phyloP scores from a whole-genome alignment of 345 rosid genomes.

The Corchorus olitorius region DNA sequence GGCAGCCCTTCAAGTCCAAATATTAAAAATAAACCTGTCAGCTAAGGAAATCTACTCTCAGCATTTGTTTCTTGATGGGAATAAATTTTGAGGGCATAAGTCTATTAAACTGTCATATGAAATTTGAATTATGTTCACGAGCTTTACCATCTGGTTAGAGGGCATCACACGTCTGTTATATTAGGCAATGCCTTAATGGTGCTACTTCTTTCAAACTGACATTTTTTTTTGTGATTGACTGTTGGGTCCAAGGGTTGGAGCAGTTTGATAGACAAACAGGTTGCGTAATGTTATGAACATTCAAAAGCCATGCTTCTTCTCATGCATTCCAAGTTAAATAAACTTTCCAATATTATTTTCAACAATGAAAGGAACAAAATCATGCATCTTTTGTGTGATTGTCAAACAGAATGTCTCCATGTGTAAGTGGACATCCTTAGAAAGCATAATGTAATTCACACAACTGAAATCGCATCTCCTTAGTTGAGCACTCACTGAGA shows the following conservation, averaged over 20 bases:
- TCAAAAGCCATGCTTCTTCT: constrained; percentile 1
- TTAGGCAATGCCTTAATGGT: neutral
- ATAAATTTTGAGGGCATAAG: no score
- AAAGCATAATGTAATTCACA: neutral
- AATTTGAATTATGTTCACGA: no score
- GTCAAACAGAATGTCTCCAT: neutral
- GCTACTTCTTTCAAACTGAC: neutral
- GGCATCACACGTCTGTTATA: neutral
- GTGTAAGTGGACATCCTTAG: neutral
- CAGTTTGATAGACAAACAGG: neutral
- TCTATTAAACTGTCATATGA: no score
- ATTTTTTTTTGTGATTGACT: neutral
- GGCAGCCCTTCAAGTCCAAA: neutral
- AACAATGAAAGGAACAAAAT: neutral
- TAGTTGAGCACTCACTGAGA: neutral
- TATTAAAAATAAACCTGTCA: neutral
- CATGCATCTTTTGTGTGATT: neutral
- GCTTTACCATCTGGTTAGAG: no score
- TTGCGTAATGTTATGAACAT: neutral
- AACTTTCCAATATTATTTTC: neutral
- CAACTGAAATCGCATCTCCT: neutral
- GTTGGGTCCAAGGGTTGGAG: neutral
- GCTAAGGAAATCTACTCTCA: neutral
- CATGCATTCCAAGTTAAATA: constrained; percentile 11
- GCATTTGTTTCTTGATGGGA: no score